These are phyloP conservation scores for Scenedesmus sp. DNA, from an alignment of 163 green algal genomes.

Conservation along the genomic window DNA sequence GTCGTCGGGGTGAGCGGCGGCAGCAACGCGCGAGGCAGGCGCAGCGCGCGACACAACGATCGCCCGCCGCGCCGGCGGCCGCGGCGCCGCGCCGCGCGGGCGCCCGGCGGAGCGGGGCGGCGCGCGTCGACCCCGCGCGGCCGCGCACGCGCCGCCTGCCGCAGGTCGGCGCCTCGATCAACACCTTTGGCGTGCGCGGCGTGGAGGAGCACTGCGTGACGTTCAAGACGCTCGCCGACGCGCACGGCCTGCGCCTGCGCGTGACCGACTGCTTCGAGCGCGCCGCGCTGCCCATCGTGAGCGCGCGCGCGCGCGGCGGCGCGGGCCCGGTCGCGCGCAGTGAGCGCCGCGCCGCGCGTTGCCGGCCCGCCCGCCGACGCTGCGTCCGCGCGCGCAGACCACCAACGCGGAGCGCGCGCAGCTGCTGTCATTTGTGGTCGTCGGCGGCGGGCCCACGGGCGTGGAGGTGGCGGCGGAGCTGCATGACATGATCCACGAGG, in stretches of 20 bases:
- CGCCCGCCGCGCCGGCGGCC: too few relatives aligned
- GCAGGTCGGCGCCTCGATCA: constrained; percentile 76
- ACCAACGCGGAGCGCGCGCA: constrained; percentile 70
- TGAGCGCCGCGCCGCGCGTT: neutral
- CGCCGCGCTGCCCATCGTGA: constrained; percentile 71
- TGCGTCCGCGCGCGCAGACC: neutral
- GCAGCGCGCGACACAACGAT: too few relatives aligned
- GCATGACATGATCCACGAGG: constrained; percentile 86
- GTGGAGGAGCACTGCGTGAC: constrained; percentile 90
- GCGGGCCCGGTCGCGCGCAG: too few relatives aligned
- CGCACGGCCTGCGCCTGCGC: constrained; percentile 68
- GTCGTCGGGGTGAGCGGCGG: constrained; percentile 78
- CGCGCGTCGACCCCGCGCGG: too few relatives aligned
- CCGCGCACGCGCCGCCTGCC: too few relatives aligned
- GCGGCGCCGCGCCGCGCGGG: too few relatives aligned
- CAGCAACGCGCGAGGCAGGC: too few relatives aligned
- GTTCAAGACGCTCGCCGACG: constrained; percentile 90
- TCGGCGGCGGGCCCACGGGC: constrained; percentile 94
- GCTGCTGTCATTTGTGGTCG: constrained; percentile 94
- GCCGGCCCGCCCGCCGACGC: neutral
- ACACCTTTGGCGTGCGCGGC: constrained; percentile 94
- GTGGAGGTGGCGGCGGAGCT: constrained; percentile 96
- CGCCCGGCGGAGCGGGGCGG: too few relatives aligned
- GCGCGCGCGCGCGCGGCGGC: neutral
- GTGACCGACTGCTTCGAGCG: constrained; percentile 90